These are phyloP conservation scores for Stagonosporopsis vannaccii DNA, from an alignment of 2,329 filamentous ascomycete genomes.

Conservation along the genomic window DNA sequence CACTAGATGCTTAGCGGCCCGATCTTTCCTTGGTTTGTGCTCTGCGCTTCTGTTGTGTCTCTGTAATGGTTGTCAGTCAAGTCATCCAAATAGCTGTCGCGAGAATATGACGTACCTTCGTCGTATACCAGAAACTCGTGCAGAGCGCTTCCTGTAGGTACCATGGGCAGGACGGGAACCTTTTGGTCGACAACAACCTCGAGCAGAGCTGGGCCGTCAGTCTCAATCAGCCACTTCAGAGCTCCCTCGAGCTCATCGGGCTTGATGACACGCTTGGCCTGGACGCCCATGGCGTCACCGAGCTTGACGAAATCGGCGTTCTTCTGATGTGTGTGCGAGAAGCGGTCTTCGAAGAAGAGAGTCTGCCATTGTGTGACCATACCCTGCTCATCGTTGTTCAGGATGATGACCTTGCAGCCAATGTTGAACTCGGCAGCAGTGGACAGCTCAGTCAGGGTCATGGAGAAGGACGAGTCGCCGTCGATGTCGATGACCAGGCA, in stretches of 20 bases:
- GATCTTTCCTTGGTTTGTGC: constrained; percentile 40
- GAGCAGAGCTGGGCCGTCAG: constrained; percentile 88
- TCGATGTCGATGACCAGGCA: constrained; percentile 94
- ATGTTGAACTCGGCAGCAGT: constrained; percentile 97
- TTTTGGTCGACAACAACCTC: constrained; percentile 90
- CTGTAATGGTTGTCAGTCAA: constrained; percentile 23
- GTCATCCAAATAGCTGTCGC: too few species aligned
- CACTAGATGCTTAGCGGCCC: constrained; percentile 29
- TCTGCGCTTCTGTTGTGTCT: constrained; percentile 37
- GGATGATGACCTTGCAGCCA: constrained; percentile 89
- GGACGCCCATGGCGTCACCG: constrained; percentile 87
- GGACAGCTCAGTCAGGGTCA: constrained; percentile 95
- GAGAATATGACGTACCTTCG: constrained; percentile 63
- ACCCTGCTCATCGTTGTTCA: constrained; percentile 98
- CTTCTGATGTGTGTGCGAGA: constrained; percentile 87
- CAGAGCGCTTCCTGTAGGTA: constrained; percentile 83
- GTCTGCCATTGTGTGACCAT: constrained; percentile 99
- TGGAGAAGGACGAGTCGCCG: constrained; percentile 98
- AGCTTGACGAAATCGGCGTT: constrained; percentile 98
- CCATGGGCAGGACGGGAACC: constrained; percentile 97
- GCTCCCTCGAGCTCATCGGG: constrained; percentile 78
- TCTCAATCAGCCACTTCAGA: constrained; percentile 83
- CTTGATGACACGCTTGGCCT: constrained; percentile 74
- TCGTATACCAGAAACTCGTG: constrained; percentile 95
- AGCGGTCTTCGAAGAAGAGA: constrained; percentile 95